Conservation (phyloP, 75 land plant species). For the Gnetum montanum region DNA sequence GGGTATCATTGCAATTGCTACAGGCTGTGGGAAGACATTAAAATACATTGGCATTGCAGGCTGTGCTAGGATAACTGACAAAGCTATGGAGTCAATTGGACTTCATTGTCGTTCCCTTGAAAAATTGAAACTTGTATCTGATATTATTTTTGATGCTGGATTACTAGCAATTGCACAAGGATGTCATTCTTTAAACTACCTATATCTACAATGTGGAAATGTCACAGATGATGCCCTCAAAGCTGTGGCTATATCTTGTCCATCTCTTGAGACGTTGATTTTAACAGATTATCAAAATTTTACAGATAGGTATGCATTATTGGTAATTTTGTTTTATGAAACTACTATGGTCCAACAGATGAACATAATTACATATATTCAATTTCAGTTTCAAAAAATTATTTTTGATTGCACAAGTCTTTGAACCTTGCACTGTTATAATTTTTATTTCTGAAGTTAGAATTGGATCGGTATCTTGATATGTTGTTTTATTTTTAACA, state of each 20-base stretch:
- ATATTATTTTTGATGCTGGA: conserved; percentile 42
- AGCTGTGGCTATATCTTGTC: conserved; percentile 55
- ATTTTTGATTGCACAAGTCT: too few relatives aligned
- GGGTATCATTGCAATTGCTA: conserved; percentile 47
- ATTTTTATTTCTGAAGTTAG: too few relatives aligned
- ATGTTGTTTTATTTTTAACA: too few relatives aligned
- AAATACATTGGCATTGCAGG: conserved; percentile 64
- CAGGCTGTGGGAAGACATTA: conserved; percentile 58
- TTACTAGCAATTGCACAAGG: conserved; percentile 62
- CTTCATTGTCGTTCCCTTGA: conserved; percentile 44
- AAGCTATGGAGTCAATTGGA: conserved; percentile 57
- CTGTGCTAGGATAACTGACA: conserved; percentile 74
- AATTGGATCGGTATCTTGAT: too few relatives aligned
- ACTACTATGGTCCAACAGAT: too few relatives aligned
- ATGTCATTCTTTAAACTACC: conserved; percentile 42
- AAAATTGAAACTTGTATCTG: conserved; percentile 61
- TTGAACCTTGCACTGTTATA: too few relatives aligned
- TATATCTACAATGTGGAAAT: conserved; percentile 63
- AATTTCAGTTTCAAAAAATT: too few relatives aligned
- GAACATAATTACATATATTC: too few relatives aligned
- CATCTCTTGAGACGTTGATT: conserved; percentile 50
- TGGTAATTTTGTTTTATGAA: too few relatives aligned
- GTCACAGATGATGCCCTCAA: conserved; percentile 70
- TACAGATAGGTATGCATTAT: conserved; percentile 71
- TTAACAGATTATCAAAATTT: conserved; percentile 72